Base-by-base conservation (phyloP, 768 basidiomycete genomes). In the Phaffia australis region DNA sequence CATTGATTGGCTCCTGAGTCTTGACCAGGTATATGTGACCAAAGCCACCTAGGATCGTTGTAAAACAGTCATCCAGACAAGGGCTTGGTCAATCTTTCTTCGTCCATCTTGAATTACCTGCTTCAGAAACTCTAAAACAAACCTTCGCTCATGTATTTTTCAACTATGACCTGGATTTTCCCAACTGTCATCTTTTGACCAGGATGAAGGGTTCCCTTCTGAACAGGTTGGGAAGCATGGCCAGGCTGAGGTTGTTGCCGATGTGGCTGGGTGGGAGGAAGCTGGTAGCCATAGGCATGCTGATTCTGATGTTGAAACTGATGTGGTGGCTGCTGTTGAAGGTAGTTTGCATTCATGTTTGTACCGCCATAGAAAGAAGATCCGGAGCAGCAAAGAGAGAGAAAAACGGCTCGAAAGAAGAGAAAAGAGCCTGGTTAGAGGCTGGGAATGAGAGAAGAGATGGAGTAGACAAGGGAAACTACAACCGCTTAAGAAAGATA, bases 21-120 rank as follows among this genome's bases (percentile, higher is more conserved):
- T 85, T 81, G 58, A 97, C 93, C 69, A 99, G 84, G 78, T 99
- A 99, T 50, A 99, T 94, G 79, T 97, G 89, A 8, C 95, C 93
- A 76, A 95, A 99, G 21, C 95, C 95, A 78, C 95, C 92, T 95
- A 73, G 1, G 18, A 48, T 47, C 48, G n/a, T 27, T 21, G 35
- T 61, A 68, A 29, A 56, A 29, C 35, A 32, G 42, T 30, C 25
- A 51, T 14, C 16, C 27, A 15, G 47, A 21, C 66, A 23, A 29
- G 47, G 56, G 23, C 47, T 18, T 27, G 42, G 23, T 46, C 35
- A 42, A 3, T 14, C 6, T 32, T 18, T 18, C 11, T 32, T 18
- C 56, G 14, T 30, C 56, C 35, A 30, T 32, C 56, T 30, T 57
- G 6, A 8, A n/a, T 47, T 42, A 48, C 42, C 27, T 16, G 5